Evolutionary conservation across 1,139 yeast species (phyloP).

Genomic region (Schwanniomyces etchellsii): DNA sequence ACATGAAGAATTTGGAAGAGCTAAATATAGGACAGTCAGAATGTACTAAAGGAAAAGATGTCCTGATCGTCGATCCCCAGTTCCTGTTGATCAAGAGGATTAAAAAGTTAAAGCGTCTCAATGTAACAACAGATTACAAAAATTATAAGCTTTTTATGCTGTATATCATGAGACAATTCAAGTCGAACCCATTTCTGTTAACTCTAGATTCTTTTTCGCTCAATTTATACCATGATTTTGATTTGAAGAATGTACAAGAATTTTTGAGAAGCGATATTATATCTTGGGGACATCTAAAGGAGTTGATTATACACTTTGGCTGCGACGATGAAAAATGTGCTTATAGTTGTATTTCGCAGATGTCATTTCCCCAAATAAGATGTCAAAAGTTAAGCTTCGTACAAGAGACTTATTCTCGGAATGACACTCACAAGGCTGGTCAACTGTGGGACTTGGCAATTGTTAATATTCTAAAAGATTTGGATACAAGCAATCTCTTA

Average conservation of each 20-base stretch:
- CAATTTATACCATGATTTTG: neutral
- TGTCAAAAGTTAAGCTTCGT: constrained; percentile 29
- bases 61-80: neutral
- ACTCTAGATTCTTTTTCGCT: neutral
- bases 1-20: constrained; percentile 6
- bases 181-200: neutral
- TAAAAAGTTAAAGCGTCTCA: neutral
- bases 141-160: no score
- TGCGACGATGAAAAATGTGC: constrained; percentile 36
- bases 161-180: no score
- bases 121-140: no score
- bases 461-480: constrained; percentile 34
- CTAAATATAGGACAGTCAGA: constrained; percentile 5
- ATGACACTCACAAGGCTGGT: constrained; percentile 38
- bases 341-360: constrained; percentile 38
- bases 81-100: neutral
- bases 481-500: constrained; percentile 19
- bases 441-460: constrained; percentile 54
- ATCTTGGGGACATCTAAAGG: constrained; percentile 13
- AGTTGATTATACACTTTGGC: constrained; percentile 22
- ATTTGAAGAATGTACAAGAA: neutral
- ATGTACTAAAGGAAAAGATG: no score
- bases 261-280: constrained; percentile 5
- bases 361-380: constrained; percentile 19
- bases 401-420: constrained; percentile 24